Conservation (phyloP, 2,329 filamentous ascomycete genomes). For the Colletotrichum agaves region DNA sequence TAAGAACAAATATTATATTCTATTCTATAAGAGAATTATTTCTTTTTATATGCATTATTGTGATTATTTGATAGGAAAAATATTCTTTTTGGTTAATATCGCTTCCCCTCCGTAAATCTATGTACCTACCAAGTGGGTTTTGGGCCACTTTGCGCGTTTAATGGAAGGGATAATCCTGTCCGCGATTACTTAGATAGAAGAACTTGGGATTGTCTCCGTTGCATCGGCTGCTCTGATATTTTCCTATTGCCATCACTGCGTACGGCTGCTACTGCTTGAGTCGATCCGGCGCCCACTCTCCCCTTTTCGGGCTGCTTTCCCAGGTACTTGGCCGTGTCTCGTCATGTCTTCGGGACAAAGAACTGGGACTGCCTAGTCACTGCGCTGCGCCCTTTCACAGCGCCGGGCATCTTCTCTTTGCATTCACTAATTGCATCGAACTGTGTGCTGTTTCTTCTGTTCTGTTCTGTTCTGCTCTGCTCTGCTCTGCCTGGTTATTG, state of each 20-base stretch:
- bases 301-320: slow-evolving; percentile 28
- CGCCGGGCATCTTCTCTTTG: background rate
- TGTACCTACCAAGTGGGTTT: too few relatives aligned
- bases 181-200: too few relatives aligned
- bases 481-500: background rate
- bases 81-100: too few relatives aligned
- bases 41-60: too few relatives aligned
- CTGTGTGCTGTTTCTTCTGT: background rate
- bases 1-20: too few relatives aligned
- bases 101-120: too few relatives aligned
- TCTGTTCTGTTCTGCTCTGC: background rate
- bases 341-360: slow-evolving; percentile 34
- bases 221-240: background rate
- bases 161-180: too few relatives aligned
- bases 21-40: too few relatives aligned
- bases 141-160: too few relatives aligned
- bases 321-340: slow-evolving; percentile 29
- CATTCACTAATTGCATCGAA: background rate
- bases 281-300: slow-evolving; percentile 5
- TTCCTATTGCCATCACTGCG: background rate
- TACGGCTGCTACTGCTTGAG: background rate
- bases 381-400: background rate
- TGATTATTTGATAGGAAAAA: too few relatives aligned
- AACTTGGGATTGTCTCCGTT: too few relatives aligned
- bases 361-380: background rate